phyloP scores from a whole-genome alignment of 2,329 filamentous ascomycete species.

The Aspergillus pseudoglaucus region DNA sequence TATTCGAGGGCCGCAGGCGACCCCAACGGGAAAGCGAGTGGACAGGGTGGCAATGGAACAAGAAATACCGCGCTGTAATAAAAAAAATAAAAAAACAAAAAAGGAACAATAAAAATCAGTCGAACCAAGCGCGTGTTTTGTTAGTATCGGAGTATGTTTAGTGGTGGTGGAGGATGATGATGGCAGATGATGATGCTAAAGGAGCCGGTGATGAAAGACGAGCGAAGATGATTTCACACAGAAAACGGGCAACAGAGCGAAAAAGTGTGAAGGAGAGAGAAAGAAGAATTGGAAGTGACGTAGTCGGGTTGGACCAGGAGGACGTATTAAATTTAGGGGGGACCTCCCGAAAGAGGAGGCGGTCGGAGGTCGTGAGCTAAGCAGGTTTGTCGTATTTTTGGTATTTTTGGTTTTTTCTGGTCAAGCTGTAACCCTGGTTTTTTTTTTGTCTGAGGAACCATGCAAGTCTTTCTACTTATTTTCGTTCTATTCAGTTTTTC shows the following conservation, averaged over 20 bases:
- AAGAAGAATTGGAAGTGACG: conserved; percentile 25
- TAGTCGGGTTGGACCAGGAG: conserved; percentile 28
- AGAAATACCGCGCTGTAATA: not conserved
- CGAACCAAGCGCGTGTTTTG: conserved; percentile 3
- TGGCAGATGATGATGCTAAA: not conserved
- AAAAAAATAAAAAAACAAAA: conserved; percentile 4
- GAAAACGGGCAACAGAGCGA: conserved; percentile 7
- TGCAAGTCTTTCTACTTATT: too few relatives aligned
- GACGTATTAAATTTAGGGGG: conserved; percentile 22
- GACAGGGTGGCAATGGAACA: conserved; percentile 3
- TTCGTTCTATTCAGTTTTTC: not conserved
- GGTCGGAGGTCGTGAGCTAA: conserved; percentile 18
- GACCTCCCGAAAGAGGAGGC: conserved; percentile 18
- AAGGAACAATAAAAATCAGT: conserved; percentile 11
- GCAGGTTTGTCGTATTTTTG: conserved; percentile 1
- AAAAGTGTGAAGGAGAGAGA: conserved; percentile 22
- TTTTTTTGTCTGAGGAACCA: conserved; percentile 1
- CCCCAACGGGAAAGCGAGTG: conserved; percentile 11
- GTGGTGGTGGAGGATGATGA: not conserved
- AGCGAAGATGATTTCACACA: conserved; percentile 7
- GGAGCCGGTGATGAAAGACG: not conserved
- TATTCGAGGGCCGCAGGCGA: conserved; percentile 11
- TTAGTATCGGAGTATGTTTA: not conserved
- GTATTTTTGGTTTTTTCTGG: not conserved
- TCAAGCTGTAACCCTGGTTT: conserved; percentile 15